Evolutionary conservation across 1,284 basidiomycete species (phyloP).

Genomic region (Malassezia slooffiae): DNA sequence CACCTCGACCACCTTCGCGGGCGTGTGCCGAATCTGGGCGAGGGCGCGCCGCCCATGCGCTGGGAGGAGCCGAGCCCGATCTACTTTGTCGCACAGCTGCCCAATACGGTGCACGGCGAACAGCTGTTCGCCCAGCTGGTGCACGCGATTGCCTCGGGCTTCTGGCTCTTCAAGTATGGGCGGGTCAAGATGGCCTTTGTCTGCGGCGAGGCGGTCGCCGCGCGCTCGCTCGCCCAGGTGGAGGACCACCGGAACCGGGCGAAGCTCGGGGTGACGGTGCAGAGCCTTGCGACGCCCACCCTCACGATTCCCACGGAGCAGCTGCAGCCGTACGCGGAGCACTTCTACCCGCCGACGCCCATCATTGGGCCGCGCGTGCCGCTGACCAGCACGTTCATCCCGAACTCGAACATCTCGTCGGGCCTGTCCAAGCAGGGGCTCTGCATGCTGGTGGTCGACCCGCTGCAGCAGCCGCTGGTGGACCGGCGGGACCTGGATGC

Average conservation of each 20-base stretch:
- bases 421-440: slow-evolving; percentile 24
- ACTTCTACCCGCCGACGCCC: slow-evolving; percentile 31
- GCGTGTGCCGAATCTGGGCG: slow-evolving; percentile 12
- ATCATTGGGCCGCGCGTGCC: slow-evolving; percentile 30
- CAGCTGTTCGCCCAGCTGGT: slow-evolving; percentile 41
- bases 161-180: slow-evolving; percentile 37
- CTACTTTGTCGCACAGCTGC: slow-evolving; percentile 37
- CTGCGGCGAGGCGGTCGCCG: slow-evolving; percentile 32
- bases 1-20: slow-evolving; percentile 26
- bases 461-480: slow-evolving; percentile 22
- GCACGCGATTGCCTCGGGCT: slow-evolving; percentile 26
- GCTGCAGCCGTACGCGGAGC: slow-evolving; percentile 20
- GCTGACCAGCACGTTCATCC: slow-evolving; percentile 17
- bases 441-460: slow-evolving; percentile 29
- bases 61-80: slow-evolving; percentile 19
- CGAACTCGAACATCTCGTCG: slow-evolving; percentile 27
- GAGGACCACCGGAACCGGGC: slow-evolving; percentile 21
- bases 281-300: slow-evolving; percentile 21
- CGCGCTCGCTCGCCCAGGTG: slow-evolving; percentile 22
- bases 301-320: slow-evolving; percentile 18
- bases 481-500: slow-evolving; percentile 26
- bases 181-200: slow-evolving; percentile 31
- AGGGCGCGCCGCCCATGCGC: slow-evolving; percentile 8
- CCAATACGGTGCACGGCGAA: slow-evolving; percentile 42
- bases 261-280: slow-evolving; percentile 28